These are phyloP conservation scores for Beverwykella pulmonaria DNA, from an alignment of 495 filamentous ascomycete genomes.

Conservation along the genomic window DNA sequence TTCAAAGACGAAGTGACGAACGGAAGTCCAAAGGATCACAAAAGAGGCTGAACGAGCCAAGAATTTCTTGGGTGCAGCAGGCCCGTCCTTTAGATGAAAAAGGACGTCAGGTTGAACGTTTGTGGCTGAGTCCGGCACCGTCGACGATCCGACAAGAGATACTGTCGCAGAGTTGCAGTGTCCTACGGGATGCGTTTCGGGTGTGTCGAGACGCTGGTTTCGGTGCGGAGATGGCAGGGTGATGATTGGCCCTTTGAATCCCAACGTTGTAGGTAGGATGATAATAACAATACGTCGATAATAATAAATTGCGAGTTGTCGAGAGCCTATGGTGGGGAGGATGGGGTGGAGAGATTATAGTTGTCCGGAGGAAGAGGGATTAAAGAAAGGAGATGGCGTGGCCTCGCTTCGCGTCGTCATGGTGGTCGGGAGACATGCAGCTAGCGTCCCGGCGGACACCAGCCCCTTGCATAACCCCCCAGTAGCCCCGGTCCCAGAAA, in stretches of 20 bases:
- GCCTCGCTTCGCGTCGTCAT: background rate
- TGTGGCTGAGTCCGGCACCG: background rate
- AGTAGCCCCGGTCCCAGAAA: background rate
- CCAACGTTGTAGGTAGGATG: background rate
- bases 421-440: background rate
- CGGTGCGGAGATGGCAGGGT: too few species aligned
- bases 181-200: conserved; percentile 16
- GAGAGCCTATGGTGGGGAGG: background rate
- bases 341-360: too few species aligned
- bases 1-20: too few species aligned
- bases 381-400: background rate
- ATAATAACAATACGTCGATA: background rate
- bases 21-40: too few species aligned
- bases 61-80: background rate
- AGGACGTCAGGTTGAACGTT: background rate
- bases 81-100: background rate
- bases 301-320: background rate
- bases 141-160: background rate
- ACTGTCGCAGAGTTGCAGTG: background rate
- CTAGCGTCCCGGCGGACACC: background rate
- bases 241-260: too few species aligned
- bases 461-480: conserved; percentile 16
- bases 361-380: background rate
- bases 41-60: background rate
- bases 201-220: background rate